A percentile compares a stretch with the other conserved stretches of the same genome.
Conservation (phyloP, 345 rosid species). For the Camelina hispida region DNA sequence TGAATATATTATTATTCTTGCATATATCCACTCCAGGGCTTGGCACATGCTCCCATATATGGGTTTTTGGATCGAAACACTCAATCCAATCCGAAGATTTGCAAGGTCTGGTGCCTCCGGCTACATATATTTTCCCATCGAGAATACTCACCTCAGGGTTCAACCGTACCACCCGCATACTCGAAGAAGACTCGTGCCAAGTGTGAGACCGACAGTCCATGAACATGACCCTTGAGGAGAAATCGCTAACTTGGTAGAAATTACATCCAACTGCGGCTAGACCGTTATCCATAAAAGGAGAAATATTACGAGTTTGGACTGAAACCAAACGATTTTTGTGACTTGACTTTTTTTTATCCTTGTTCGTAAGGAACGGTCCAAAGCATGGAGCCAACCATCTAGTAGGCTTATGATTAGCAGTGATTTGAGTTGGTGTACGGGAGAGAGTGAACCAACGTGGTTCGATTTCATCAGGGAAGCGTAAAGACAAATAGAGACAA, state of each 20-base stretch:
- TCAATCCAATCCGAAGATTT: constrained; percentile 65
- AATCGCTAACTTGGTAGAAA: constrained; percentile 63
- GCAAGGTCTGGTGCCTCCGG: constrained; percentile 59
- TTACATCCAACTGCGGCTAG: constrained; percentile 31
- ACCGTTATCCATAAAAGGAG: not conserved
- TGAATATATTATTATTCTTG: not conserved
- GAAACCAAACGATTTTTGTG: too few species aligned
- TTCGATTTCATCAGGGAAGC: too few species aligned
- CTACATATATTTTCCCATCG: constrained; percentile 56
- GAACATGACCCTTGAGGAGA: constrained; percentile 57
- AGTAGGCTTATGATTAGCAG: too few species aligned
- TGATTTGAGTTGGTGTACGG: too few species aligned
- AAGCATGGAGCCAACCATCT: too few species aligned
- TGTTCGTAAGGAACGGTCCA: too few species aligned
- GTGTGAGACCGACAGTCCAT: constrained; percentile 66
- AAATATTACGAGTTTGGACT: too few species aligned
- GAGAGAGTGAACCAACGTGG: too few species aligned
- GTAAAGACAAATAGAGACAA: too few species aligned
- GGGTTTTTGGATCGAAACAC: constrained; percentile 49
- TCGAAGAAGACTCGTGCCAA: constrained; percentile 53
- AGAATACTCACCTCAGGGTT: constrained; percentile 55
- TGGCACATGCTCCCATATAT: constrained; percentile 36
- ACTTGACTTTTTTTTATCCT: too few species aligned
- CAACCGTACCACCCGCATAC: constrained; percentile 53
- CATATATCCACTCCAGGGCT: not conserved